These are phyloP conservation scores for Adenanthera pavonina DNA, from an alignment of 306 rosid species.

Conservation along the genomic window DNA sequence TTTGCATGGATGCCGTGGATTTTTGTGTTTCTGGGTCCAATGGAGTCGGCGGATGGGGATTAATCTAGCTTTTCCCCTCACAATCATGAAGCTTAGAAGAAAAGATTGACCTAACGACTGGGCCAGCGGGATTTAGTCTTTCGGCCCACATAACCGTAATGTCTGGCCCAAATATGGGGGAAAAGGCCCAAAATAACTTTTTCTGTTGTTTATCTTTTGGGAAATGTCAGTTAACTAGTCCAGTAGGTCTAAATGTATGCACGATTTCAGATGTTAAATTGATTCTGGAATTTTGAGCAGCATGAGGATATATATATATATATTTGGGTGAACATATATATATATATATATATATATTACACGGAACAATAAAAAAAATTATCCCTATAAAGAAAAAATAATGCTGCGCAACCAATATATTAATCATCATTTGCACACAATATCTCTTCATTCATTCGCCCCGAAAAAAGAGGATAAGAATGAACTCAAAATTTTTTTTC, in stretches of 20 bases:
- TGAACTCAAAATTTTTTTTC: neutral
- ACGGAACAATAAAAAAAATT: too few species aligned
- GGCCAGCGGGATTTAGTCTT: neutral
- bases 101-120: neutral
- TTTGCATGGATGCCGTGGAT: neutral
- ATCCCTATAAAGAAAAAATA: too few species aligned
- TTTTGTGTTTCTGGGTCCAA: neutral
- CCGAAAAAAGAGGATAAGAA: neutral
- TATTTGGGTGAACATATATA: too few species aligned
- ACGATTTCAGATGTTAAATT: too few species aligned
- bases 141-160: neutral
- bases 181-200: neutral
- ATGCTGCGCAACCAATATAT: too few species aligned
- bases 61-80: neutral
- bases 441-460: neutral
- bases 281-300: too few species aligned
- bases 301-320: too few species aligned
- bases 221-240: too few species aligned
- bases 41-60: neutral
- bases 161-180: neutral
- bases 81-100: too few species aligned
- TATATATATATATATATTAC: too few species aligned
- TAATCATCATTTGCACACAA: neutral
- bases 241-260: too few species aligned
- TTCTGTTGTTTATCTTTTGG: too few species aligned